Conservation (phyloP, 805 yeast species). For the Metschnikowia lachancei region DNA sequence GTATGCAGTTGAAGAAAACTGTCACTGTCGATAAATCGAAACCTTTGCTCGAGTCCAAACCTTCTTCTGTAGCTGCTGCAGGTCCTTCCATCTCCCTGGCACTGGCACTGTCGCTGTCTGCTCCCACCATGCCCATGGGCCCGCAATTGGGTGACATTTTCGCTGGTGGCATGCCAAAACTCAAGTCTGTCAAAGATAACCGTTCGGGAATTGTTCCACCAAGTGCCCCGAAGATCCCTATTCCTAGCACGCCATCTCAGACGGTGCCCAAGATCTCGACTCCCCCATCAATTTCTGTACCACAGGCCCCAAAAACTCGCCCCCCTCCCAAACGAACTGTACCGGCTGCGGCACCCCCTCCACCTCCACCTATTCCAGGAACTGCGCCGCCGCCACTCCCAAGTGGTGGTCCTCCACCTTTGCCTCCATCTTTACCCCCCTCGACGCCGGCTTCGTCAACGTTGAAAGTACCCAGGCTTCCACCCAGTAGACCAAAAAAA, state of each 20-base stretch:
- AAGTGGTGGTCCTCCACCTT: slow-evolving; percentile 22
- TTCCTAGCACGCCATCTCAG: slow-evolving; percentile 4
- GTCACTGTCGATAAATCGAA: slow-evolving; percentile 44
- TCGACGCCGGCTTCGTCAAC: slow-evolving; percentile 8
- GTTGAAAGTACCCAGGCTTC: slow-evolving; percentile 31
- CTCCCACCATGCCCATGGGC: slow-evolving; percentile 25
- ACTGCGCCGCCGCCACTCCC: slow-evolving; percentile 23
- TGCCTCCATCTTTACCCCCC: slow-evolving; percentile 19
- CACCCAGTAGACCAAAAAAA: slow-evolving; percentile 42
- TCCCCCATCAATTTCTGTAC: slow-evolving; percentile 15
- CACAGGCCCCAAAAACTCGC: slow-evolving; percentile 17
- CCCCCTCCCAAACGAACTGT: slow-evolving; percentile 9
- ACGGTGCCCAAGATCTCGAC: slow-evolving; percentile 1
- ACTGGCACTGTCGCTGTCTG: slow-evolving; percentile 13
- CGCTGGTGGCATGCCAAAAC: slow-evolving; percentile 79
- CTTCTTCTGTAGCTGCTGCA: slow-evolving; percentile 13
- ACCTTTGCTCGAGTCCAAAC: slow-evolving; percentile 54
- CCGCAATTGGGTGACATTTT: slow-evolving; percentile 65
- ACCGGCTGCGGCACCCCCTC: slow-evolving; percentile 18
- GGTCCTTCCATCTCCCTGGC: slow-evolving; percentile 16
- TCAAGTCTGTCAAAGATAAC: slow-evolving; percentile 43
- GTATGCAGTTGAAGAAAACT: slow-evolving; percentile 41
- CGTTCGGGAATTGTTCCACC: slow-evolving; percentile 36
- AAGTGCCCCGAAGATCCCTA: slow-evolving; percentile 40
- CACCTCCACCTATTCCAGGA: slow-evolving; percentile 20